Conservation (phyloP, 2,329 filamentous ascomycete species). For the Mariannaea elegans region DNA sequence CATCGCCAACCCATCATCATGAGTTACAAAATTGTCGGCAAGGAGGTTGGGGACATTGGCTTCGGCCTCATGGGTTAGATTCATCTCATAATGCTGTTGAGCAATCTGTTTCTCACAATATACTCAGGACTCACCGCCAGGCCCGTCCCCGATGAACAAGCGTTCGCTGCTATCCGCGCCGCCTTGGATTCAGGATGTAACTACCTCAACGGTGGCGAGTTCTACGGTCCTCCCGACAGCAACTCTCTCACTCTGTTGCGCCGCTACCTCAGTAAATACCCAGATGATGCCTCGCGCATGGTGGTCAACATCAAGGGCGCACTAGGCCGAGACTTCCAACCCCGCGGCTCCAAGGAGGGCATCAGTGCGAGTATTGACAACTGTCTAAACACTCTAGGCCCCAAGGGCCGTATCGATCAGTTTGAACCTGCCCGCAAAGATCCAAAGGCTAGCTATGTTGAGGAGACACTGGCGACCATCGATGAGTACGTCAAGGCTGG, state of each 20-base stretch:
- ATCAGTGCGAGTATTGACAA: conserved; percentile 65
- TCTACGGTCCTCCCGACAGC: conserved; percentile 65
- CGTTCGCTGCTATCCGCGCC: conserved; percentile 63
- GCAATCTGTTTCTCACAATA: conserved; percentile 19
- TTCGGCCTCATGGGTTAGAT: conserved; percentile 39
- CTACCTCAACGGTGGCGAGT: conserved; percentile 68
- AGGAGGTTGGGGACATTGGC: conserved; percentile 30
- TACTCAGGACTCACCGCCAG: conserved; percentile 30
- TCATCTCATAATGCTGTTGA: conserved; percentile 26
- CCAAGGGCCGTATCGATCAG: conserved; percentile 59
- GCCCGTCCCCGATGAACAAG: conserved; percentile 44
- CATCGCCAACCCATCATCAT: conserved; percentile 22
- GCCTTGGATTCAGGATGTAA: conserved; percentile 52
- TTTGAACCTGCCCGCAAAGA: conserved; percentile 68
- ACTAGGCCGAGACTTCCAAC: conserved; percentile 44
- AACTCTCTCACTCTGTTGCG: conserved; percentile 67
- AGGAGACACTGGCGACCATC: conserved; percentile 52
- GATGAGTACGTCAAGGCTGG: conserved; percentile 57
- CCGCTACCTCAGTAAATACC: conserved; percentile 67
- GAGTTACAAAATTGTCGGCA: conserved; percentile 34
- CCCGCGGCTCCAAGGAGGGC: conserved; percentile 60
- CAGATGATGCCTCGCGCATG: conserved; percentile 67
- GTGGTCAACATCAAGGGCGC: conserved; percentile 70
- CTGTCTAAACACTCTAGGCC: conserved; percentile 52
- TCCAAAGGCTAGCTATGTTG: conserved; percentile 56